phyloP scores from a whole-genome alignment of 1,284 basidiomycete genomes.

The Pseudozyma sp. region DNA sequence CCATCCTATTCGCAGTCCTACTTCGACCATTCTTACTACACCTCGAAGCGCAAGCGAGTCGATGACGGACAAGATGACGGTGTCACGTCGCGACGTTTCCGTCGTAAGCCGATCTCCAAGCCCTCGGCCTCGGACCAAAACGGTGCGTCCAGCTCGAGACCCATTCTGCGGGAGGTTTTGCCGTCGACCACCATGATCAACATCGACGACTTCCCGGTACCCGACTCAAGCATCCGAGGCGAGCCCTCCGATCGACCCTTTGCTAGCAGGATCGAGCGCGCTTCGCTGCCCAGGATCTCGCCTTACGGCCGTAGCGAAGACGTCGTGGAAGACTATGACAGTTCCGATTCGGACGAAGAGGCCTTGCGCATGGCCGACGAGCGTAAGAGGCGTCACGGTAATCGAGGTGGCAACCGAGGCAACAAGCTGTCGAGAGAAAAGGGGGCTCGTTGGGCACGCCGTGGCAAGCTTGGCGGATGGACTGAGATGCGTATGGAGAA shows the following conservation, averaged over 20 bases:
- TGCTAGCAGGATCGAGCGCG: slow-evolving; percentile 35
- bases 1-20: slow-evolving; percentile 35
- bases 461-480: slow-evolving; percentile 63
- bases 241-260: slow-evolving; percentile 43
- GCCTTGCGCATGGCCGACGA: slow-evolving; percentile 41
- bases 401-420: slow-evolving; percentile 62
- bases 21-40: slow-evolving; percentile 23
- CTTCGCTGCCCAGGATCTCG: slow-evolving; percentile 30
- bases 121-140: slow-evolving; percentile 12
- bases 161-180: slow-evolving; percentile 17
- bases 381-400: slow-evolving; percentile 38
- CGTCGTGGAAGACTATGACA: slow-evolving; percentile 15
- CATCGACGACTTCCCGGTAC: slow-evolving; percentile 44
- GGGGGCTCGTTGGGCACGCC: slow-evolving; percentile 62
- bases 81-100: slow-evolving; percentile 16
- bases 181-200: slow-evolving; percentile 43
- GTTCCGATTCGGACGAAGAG: slow-evolving; percentile 55
- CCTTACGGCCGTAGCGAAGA: slow-evolving; percentile 17
- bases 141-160: slow-evolving; percentile 21
- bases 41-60: slow-evolving; percentile 36
- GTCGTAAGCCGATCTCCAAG: slow-evolving; percentile 17
- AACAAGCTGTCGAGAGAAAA: slow-evolving; percentile 62
- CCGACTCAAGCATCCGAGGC: slow-evolving; percentile 46
- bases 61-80: slow-evolving; percentile 6
- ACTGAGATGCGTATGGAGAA: slow-evolving; percentile 64